These are phyloP conservation scores for Penicillium dipodomyicola DNA, from an alignment of 495 filamentous ascomycete genomes.

Conservation along the genomic window DNA sequence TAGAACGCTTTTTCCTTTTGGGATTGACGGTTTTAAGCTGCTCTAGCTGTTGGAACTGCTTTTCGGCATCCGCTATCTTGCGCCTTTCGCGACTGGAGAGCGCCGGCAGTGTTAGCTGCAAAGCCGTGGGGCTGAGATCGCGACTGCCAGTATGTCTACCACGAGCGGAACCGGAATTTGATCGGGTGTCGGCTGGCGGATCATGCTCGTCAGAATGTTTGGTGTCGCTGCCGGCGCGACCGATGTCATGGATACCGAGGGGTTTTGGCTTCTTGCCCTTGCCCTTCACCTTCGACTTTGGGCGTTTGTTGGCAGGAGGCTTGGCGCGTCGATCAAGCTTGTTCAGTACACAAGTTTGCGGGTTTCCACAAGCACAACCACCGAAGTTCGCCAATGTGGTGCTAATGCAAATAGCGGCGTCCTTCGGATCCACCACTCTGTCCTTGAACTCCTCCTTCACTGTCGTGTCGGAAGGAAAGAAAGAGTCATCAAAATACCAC, in stretches of 20 bases:
- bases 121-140: conserved; percentile 66
- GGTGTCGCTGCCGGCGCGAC: conserved; percentile 74
- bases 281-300: conserved; percentile 43
- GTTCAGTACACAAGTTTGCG: conserved; percentile 63
- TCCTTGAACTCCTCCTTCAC: conserved; percentile 42
- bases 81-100: conserved; percentile 83
- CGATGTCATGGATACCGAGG: conserved; percentile 67
- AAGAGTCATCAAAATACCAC: conserved; percentile 58
- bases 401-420: conserved; percentile 59
- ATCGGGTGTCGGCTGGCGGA: conserved; percentile 51
- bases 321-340: conserved; percentile 66
- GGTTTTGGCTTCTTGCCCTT: conserved; percentile 60
- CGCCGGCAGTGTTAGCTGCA: conserved; percentile 49
- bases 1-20: conserved; percentile 49
- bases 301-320: conserved; percentile 27
- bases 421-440: conserved; percentile 40
- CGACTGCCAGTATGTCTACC: conserved; percentile 72
- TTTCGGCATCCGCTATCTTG: conserved; percentile 82
- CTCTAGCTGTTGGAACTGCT: conserved; percentile 62
- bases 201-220: conserved; percentile 53
- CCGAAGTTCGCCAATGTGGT: conserved; percentile 80
- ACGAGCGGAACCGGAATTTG: conserved; percentile 68
- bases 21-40: conserved; percentile 35
- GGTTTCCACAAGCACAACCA: conserved; percentile 76
- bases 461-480: conserved; percentile 47